A percentile compares a stretch with the other conserved stretches of the same genome.
phyloP scores from a whole-genome alignment of 2,329 filamentous ascomycete genomes.

The Thyridium curvatum region DNA sequence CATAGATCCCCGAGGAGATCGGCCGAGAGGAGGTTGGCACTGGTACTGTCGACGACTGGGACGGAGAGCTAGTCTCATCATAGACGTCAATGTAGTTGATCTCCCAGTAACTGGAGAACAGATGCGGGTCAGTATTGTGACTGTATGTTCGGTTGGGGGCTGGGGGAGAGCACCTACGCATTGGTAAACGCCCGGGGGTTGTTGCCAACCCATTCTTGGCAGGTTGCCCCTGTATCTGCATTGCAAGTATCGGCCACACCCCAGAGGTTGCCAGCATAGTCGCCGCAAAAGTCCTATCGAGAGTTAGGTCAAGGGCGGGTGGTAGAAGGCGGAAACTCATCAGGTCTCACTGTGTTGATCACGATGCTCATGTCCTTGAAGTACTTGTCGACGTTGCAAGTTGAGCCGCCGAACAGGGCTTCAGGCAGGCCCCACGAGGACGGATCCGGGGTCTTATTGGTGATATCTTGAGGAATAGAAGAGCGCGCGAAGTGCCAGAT shows the following conservation, averaged over 20 bases:
- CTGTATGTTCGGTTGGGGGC: too few relatives aligned
- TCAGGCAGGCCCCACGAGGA: constrained; percentile 30
- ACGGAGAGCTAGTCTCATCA: constrained; percentile 3
- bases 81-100: constrained; percentile 49
- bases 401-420: constrained; percentile 26
- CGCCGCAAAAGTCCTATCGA: constrained; percentile 2
- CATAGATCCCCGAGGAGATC: too few relatives aligned
- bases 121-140: too few relatives aligned
- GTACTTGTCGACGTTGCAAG: constrained; percentile 47
- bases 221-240: not conserved
- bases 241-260: constrained; percentile 1
- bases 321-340: not conserved
- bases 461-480: constrained; percentile 33
- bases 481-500: constrained; percentile 37
- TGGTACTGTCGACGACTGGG: too few relatives aligned
- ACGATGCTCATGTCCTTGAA: constrained; percentile 53
- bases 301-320: not conserved
- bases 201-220: not conserved
- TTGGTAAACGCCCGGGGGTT: constrained; percentile 1
- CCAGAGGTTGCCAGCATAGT: constrained; percentile 2
- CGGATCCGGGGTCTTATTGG: constrained; percentile 29
- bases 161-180: constrained; percentile 1
- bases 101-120: constrained; percentile 36
- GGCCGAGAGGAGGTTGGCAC: too few relatives aligned
- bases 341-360: not conserved